These are phyloP conservation scores for Ambrosiella cleistominuta DNA, from an alignment of 2,329 filamentous ascomycete genomes.

Conservation along the genomic window DNA sequence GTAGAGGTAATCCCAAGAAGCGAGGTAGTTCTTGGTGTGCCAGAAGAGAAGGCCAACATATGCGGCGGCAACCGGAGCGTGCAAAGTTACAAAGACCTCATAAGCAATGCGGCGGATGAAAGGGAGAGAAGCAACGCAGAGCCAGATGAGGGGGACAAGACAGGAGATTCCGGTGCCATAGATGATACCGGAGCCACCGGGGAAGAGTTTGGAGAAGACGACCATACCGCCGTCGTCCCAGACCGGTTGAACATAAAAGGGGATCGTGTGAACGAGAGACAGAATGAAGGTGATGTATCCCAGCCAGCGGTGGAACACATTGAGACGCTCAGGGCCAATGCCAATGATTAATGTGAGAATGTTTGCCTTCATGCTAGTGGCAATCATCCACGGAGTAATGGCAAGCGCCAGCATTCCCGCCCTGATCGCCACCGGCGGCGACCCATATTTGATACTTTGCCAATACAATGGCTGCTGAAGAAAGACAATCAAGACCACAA, in stretches of 20 bases:
- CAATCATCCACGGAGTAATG: slow-evolving; percentile 83
- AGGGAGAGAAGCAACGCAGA: slow-evolving; percentile 72
- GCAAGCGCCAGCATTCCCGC: slow-evolving; percentile 85
- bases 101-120: slow-evolving; percentile 62
- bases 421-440: slow-evolving; percentile 71
- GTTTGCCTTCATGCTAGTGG: slow-evolving; percentile 81
- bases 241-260: slow-evolving; percentile 77
- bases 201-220: slow-evolving; percentile 55
- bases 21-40: slow-evolving; percentile 86
- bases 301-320: slow-evolving; percentile 84
- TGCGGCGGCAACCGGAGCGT: slow-evolving; percentile 63
- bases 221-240: slow-evolving; percentile 61
- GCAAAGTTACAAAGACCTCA: slow-evolving; percentile 67
- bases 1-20: slow-evolving; percentile 78
- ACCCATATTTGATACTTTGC: slow-evolving; percentile 70
- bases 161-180: slow-evolving; percentile 79
- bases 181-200: slow-evolving; percentile 45
- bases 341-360: slow-evolving; percentile 69
- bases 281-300: slow-evolving; percentile 74
- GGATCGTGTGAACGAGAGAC: slow-evolving; percentile 66
- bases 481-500: slow-evolving; percentile 68
- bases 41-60: slow-evolving; percentile 82
- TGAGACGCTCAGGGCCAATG: slow-evolving; percentile 79
- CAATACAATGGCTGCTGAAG: slow-evolving; percentile 79
- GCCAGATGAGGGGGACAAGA: slow-evolving; percentile 61